Base-by-base conservation (phyloP, 352 stramenopile species). In the Blastocystis sp. region DNA sequence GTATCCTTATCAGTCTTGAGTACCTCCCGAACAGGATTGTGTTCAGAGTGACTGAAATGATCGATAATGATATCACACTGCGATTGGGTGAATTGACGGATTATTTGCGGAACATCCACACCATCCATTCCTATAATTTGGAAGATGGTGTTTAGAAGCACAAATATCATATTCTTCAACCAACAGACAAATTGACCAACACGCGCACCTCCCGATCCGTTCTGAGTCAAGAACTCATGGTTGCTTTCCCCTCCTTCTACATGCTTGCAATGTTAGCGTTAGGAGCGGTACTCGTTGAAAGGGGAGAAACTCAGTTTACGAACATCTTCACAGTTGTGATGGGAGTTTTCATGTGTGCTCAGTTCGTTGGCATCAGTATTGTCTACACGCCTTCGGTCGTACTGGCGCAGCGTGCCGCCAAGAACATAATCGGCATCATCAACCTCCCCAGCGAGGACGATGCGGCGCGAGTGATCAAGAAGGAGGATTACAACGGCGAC, bases 51-150 rank as follows among this genome's bases (percentile, higher is more conserved):
- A 67, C 72, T 2, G 53, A 71, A 29, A 38, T 34, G n/a, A 84
- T 84, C 36, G 72, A 84, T 32, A 84, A 84, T 27, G 38, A 84
- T 4, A 32, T 84, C 16, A 65, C 34, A 36, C n/a, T 67, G 40
- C 21, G 53, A 44, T 84, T 44, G 6, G 72, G 53, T 4, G 38
- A 49, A 14, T 29, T 84, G 7, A 84, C 72, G 1, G 72, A 84
- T 24, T 84, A 67, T 16, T 27, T 85, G 21, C 44, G 76, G 40
- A 85, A 85, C 38, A 85, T 85, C 32, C 61, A 85, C 51, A 85
- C 75, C 4, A 40, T 85, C 18, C 61, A 85, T 65, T 36, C 57
- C 51, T 85, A 85, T 40, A 85, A 85, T 42, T 38, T 85, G 0
- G 36, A 85, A 44, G 16, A 57, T 34, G 42, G 21, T 21, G 38